Conservation (phyloP, 2,329 filamentous ascomycete genomes). For the Penicillium sp. region DNA sequence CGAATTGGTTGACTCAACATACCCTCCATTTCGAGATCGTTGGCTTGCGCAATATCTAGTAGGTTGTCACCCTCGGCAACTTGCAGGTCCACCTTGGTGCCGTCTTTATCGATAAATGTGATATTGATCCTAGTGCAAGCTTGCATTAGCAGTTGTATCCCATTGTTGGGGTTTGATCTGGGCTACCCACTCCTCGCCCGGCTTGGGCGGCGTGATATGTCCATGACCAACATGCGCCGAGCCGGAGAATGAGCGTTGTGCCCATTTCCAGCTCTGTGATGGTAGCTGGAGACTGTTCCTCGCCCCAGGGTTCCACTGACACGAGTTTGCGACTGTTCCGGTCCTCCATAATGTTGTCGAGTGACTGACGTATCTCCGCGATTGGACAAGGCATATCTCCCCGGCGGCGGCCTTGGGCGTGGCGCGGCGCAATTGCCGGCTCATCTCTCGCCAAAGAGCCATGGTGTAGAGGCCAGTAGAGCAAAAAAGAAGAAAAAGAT, state of each 20-base stretch:
- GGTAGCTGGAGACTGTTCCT: conserved; percentile 13
- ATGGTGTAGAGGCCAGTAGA: conserved; percentile 21
- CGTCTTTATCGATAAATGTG: conserved; percentile 92
- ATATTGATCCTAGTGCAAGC: conserved; percentile 73
- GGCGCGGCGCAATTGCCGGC: conserved; percentile 42
- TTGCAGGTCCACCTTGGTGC: conserved; percentile 68
- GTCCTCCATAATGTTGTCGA: conserved; percentile 21
- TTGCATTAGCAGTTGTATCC: no score
- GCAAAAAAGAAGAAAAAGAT: conserved; percentile 18
- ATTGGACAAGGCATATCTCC: conserved; percentile 41
- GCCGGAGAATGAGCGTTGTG: conserved; percentile 61
- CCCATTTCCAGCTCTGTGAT: conserved; percentile 26
- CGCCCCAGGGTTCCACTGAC: conserved; percentile 10
- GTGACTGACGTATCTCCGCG: conserved; percentile 30
- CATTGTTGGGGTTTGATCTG: no score
- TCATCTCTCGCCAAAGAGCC: conserved; percentile 36
- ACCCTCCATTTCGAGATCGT: conserved; percentile 97
- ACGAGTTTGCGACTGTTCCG: conserved; percentile 16
- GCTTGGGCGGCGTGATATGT: conserved; percentile 77
- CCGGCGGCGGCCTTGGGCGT: conserved; percentile 59
- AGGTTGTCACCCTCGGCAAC: conserved; percentile 88
- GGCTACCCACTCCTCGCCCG: conserved; percentile 78
- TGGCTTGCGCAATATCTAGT: conserved; percentile 87
- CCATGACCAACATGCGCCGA: conserved; percentile 64
- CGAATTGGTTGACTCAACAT: conserved; percentile 20